A percentile compares a stretch with the other conserved stretches of the same genome.
phyloP scores from a whole-genome alignment of 495 filamentous ascomycete genomes.

The Collariella sp. region DNA sequence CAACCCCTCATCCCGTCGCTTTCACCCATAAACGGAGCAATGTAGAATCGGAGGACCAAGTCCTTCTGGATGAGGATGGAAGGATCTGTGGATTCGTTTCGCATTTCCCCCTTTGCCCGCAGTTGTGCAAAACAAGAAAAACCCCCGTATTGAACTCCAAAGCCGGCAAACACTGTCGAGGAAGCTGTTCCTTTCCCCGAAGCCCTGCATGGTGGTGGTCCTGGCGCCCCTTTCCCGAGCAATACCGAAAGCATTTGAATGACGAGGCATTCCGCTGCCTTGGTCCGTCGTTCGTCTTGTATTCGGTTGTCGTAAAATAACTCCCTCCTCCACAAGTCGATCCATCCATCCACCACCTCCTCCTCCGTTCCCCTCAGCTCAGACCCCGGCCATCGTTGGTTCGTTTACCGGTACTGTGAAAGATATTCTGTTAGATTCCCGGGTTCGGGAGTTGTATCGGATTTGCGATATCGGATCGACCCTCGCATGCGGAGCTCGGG shows the following conservation, averaged over 20 bases:
- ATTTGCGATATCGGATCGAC: too few species aligned
- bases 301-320: not conserved
- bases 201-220: not conserved
- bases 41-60: not conserved
- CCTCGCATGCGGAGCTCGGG: too few species aligned
- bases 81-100: conserved; percentile 6
- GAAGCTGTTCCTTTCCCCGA: not conserved
- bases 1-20: not conserved
- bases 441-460: too few species aligned
- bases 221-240: not conserved
- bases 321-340: not conserved
- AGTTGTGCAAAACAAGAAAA: conserved; percentile 1
- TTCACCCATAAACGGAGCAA: not conserved
- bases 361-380: not conserved
- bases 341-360: conserved; percentile 1
- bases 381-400: not conserved
- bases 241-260: not conserved
- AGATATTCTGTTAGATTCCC: not conserved
- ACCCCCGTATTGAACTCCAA: conserved; percentile 5
- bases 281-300: not conserved
- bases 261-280: not conserved
- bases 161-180: conserved; percentile 6
- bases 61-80: not conserved
- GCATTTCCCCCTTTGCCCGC: conserved; percentile 10
- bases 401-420: conserved; percentile 28